Conservation (phyloP, 805 yeast species). For the Barnettozyma californica region DNA sequence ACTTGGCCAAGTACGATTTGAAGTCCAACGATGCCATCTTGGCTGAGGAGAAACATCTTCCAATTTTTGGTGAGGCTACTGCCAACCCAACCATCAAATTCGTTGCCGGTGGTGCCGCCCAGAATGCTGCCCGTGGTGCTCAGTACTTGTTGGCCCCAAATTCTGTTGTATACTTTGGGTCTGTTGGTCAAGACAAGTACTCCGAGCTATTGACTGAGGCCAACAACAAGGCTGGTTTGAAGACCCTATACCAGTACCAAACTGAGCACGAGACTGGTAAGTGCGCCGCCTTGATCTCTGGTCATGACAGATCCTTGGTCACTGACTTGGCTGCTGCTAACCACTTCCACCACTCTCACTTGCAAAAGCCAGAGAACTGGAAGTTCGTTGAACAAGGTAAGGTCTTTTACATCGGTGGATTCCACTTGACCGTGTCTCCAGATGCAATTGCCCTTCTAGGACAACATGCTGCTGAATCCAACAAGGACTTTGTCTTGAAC, state of each 20-base stretch:
- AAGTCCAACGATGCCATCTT: slow-evolving; percentile 94
- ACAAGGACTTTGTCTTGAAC: slow-evolving; percentile 77
- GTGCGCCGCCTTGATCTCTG: slow-evolving; percentile 93
- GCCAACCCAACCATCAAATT: slow-evolving; percentile 53
- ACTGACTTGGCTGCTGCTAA: slow-evolving; percentile 98
- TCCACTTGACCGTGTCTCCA: slow-evolving; percentile 96
- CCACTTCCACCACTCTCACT: slow-evolving; percentile 86
- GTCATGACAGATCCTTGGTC: slow-evolving; percentile 84
- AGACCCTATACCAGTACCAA: slow-evolving; percentile 80
- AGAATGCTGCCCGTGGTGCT: slow-evolving; percentile 98
- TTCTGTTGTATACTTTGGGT: slow-evolving; percentile 90
- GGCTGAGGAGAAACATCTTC: slow-evolving; percentile 74
- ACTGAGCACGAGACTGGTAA: slow-evolving; percentile 83
- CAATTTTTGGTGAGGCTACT: slow-evolving; percentile 78
- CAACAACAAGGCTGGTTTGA: slow-evolving; percentile 82
- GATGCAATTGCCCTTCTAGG: slow-evolving; percentile 88
- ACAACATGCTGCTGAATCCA: slow-evolving; percentile 80
- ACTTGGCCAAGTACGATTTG: slow-evolving; percentile 73
- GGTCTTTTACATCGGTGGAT: slow-evolving; percentile 94
- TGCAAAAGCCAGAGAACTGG: slow-evolving; percentile 90
- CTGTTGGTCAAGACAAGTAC: slow-evolving; percentile 90
- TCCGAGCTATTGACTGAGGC: slow-evolving; percentile 77
- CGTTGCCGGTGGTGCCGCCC: slow-evolving; percentile 99
- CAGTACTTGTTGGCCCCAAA: slow-evolving; percentile 79
- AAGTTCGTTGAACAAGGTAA: slow-evolving; percentile 71